Conservation (phyloP, 208 protist species). For the Balamuthia mandrillaris region DNA sequence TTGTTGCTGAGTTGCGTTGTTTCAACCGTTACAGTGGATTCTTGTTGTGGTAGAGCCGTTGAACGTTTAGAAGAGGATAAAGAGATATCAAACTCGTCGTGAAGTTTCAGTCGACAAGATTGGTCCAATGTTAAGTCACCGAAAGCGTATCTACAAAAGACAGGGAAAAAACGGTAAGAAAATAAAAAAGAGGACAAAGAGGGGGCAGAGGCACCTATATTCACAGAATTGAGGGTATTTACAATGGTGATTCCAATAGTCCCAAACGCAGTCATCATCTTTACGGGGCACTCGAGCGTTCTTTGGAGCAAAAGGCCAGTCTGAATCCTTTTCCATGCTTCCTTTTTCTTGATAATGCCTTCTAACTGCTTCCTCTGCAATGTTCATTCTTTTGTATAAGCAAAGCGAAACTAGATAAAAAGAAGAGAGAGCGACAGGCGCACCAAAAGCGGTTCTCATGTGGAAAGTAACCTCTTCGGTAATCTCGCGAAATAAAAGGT, state of each 20-base stretch:
- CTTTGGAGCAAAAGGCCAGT: background rate
- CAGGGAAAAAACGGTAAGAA: background rate
- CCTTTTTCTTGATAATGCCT: background rate
- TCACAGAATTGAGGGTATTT: constrained; percentile 14
- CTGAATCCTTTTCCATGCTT: background rate
- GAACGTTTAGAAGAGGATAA: background rate
- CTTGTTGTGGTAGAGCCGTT: too few relatives aligned
- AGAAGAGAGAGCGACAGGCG: too few relatives aligned
- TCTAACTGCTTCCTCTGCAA: too few relatives aligned
- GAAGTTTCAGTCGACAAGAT: background rate
- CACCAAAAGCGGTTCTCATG: too few relatives aligned
- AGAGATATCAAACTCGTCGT: background rate
- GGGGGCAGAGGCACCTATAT: background rate
- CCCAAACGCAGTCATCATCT: constrained; percentile 5
- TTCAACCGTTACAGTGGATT: too few relatives aligned
- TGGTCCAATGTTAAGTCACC: constrained; percentile 12
- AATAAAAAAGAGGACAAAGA: background rate
- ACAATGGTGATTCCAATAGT: background rate
- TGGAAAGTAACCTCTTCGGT: background rate
- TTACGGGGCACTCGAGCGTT: background rate
- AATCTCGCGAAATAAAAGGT: background rate
- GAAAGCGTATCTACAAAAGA: background rate
- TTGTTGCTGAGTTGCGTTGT: too few relatives aligned
- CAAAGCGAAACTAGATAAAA: too few relatives aligned
- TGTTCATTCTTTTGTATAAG: too few relatives aligned